Evolutionary conservation across 441 rosid genomes (phyloP).

Genomic region (Hypseocharis bilobata): DNA sequence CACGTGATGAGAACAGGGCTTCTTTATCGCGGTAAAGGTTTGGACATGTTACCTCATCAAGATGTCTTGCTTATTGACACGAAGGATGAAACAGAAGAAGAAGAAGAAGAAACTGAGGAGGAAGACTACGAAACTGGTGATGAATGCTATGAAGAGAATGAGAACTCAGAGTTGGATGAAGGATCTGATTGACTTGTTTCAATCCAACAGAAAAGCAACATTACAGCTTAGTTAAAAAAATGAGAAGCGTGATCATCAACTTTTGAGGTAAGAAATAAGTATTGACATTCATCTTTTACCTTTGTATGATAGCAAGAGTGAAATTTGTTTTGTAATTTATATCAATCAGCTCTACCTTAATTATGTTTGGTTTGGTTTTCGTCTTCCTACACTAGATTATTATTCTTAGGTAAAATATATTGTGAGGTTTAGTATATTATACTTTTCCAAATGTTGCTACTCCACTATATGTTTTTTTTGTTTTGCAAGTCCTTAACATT

Average conservation of each 20-base stretch:
- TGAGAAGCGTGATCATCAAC: background rate
- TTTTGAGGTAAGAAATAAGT: conserved; percentile 4
- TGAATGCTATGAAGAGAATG: conserved; percentile 27
- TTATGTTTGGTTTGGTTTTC: background rate
- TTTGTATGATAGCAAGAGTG: background rate
- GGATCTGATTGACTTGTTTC: conserved; percentile 37
- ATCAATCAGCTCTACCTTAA: background rate
- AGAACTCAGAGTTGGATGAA: conserved; percentile 31
- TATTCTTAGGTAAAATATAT: background rate
- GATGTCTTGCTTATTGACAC: conserved; percentile 38
- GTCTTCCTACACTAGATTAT: background rate
- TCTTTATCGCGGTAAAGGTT: conserved; percentile 63
- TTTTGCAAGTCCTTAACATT: no score
- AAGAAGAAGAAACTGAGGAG: conserved; percentile 25
- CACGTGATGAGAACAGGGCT: conserved; percentile 87
- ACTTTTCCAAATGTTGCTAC: no score
- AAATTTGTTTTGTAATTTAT: background rate
- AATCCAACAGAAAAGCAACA: background rate
- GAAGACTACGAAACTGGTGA: conserved; percentile 40
- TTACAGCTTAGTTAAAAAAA: background rate
- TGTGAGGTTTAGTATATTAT: no score
- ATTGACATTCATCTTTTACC: background rate
- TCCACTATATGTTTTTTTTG: no score
- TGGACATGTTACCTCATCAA: conserved; percentile 35
- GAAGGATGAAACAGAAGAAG: conserved; percentile 29